Evolutionary conservation across 1,284 basidiomycete genomes (phyloP), one percentile per base, ranked within the genome.

Genomic region (Microbotryum saponariae): DNA sequence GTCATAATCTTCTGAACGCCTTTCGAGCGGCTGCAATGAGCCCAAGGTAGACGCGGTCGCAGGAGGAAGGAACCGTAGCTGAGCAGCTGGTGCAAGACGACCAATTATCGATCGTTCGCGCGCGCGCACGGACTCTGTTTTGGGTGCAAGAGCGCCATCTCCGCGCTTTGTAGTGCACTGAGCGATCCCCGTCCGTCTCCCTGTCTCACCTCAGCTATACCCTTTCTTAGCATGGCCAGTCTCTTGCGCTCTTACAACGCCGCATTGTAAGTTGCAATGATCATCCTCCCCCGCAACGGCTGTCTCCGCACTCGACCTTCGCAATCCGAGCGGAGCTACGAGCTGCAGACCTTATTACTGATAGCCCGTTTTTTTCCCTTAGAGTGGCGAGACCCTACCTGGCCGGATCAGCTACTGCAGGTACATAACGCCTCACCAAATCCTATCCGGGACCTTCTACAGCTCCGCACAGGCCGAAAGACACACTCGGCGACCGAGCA

Each of bases 211-310:
- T 21, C 20, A 25, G 21, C 16, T 16, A 4, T 44, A n/a, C 9
- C 31, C 4, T 48, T 23, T 21, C 27, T 33, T 20, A 46, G 5
- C 16, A 67, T 67, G 66, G 46, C 63, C 1, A 49, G 57, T 8
- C 52, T 68, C 12, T 45, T 68, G 4, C 59, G 66, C 4, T 64
- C 66, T 0, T 68, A 68, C 66, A 68, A 68, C 62, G 47, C 56
- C 5, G 59, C 66, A 0, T 52, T 68, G 66, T 64, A 10, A 27
- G 61, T 27, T 42, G 6, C 46, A 3, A 18, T 50, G 21, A 29
- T 23, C 23, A 18, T 6, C 25, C 51, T 29, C 16, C 14, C 51
- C 20, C 51, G 25, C 51, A 12, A 25, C 18, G n/a, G 0, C 25
- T 53, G 12, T 10, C 12, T 14, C 33, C 33, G 12, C 37, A 42